Conservation (phyloP, 805 yeast species). For the Alloascoidea africana region DNA sequence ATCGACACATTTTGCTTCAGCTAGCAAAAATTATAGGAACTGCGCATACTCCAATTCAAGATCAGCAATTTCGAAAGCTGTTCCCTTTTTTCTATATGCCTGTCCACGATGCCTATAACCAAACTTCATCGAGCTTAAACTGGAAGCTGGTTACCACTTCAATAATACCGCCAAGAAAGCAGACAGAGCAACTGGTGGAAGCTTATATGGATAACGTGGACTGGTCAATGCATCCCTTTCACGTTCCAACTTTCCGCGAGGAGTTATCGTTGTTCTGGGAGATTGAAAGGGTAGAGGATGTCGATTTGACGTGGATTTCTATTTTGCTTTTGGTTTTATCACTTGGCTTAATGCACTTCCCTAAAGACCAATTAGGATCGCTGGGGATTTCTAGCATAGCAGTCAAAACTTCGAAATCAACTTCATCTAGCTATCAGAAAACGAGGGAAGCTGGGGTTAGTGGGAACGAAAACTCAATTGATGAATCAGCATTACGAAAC, state of each 20-base stretch:
- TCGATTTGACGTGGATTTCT: neutral
- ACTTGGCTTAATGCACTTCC: constrained; percentile 1
- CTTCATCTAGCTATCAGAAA: neutral
- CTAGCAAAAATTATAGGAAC: neutral
- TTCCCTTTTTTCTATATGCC: neutral
- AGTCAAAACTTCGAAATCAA: neutral
- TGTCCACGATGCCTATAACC: neutral
- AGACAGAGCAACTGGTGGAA: neutral
- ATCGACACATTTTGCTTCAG: neutral
- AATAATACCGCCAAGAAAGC: neutral
- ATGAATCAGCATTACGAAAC: neutral
- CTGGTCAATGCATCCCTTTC: neutral
- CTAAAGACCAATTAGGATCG: neutral
- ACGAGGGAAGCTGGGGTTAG: neutral
- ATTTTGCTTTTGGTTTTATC: neutral
- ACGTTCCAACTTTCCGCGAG: neutral
- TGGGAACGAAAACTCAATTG: no score
- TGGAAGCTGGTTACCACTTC: neutral
- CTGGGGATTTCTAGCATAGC: neutral
- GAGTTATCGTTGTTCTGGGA: neutral
- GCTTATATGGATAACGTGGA: neutral
- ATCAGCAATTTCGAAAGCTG: neutral
- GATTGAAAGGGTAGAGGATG: neutral
- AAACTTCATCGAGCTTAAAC: neutral
- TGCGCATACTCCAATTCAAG: neutral